Evolutionary conservation across 805 yeast species (phyloP), one percentile per base, ranked within the genome.

Genomic region (Clavispora asparagi): DNA sequence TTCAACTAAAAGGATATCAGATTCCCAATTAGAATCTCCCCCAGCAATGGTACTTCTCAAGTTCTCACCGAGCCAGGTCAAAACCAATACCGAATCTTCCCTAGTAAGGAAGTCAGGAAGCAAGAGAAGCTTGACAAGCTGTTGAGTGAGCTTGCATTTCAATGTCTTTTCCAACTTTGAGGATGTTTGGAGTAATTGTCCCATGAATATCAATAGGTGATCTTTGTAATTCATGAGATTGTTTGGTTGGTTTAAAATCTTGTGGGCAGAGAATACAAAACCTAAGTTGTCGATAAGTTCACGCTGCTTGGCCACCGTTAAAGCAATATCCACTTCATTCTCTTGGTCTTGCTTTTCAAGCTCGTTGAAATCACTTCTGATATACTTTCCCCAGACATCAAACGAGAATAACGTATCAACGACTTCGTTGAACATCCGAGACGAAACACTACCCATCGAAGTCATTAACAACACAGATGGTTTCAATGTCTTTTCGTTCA

Each of bases 111-210:
- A 82, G 1, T 65, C 67, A 2, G 65, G 62, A 53, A 86, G 65
- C 28, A 71, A 65, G 8, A 82, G 68, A 38, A 88, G 57, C 42
- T 79, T 78, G 0, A 81, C 73, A 42, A 89, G 71, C 39, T 85
- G 87, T 44, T 79, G 79, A 27, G 86, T 68, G 1, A 94, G 78
- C 36, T 84, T 67, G 26, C 85, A 74, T 56, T 89, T 75, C 46
- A 89, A 70, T 1, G 90, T 79, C 10, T 82, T 82, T 56, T 87
- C 96, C 28, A 79, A 66, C 30, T 73, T 75, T 0, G 95, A 81
- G 0, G 87, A 75, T 0, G 85, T 76, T 59, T 84, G 78, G 41
- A 91, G 70, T 6, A 87, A 74, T 57, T 79, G 83, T n/a, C 90
- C 81, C 53, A 88, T 62, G 38, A 84, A 68, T 44, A 82, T 78